phyloP scores from a whole-genome alignment of 352 stramenopile genomes.

The Blastocystis sp. region DNA sequence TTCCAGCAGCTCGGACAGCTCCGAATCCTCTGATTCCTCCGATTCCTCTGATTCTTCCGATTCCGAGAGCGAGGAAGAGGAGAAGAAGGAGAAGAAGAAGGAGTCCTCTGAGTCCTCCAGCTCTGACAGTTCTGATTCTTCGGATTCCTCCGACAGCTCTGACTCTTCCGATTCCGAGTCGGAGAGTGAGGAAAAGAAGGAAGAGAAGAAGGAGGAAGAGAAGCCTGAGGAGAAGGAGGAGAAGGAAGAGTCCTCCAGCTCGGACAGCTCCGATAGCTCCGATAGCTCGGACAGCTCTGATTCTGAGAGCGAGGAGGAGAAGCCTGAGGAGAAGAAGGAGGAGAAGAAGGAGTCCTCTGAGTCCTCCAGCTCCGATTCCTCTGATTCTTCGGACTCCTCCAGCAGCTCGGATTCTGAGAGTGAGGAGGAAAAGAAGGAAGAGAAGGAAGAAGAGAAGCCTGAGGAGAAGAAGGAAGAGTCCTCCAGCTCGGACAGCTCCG shows the following conservation, averaged over 20 bases:
- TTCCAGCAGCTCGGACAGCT: conserved; percentile 22
- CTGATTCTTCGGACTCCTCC: background rate
- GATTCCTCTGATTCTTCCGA: conserved; percentile 23
- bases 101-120: background rate
- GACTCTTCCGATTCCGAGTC: conserved; percentile 2
- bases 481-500: background rate
- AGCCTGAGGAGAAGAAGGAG: conserved; percentile 52
- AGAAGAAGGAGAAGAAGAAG: conserved; percentile 25
- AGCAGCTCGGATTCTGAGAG: background rate
- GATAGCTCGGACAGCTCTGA: conserved; percentile 10
- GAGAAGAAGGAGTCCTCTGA: background rate
- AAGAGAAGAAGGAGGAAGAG: conserved; percentile 28
- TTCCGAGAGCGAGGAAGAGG: conserved; percentile 17
- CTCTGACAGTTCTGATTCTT: background rate
- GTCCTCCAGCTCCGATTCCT: conserved; percentile 22
- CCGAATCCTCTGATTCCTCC: background rate
- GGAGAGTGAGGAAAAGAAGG: background rate
- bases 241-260: background rate
- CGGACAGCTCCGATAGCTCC: background rate
- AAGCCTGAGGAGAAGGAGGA: background rate
- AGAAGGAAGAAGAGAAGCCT: conserved; percentile 11
- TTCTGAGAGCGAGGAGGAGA: conserved; percentile 20
- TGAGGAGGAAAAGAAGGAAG: conserved; percentile 51
- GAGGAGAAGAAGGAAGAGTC: conserved; percentile 15
- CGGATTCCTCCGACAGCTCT: background rate